Evolutionary conservation across 371 early-diverging fungal genomes (phyloP), one percentile per base, ranked within the genome.

Genomic region (Mortierella sp.): DNA sequence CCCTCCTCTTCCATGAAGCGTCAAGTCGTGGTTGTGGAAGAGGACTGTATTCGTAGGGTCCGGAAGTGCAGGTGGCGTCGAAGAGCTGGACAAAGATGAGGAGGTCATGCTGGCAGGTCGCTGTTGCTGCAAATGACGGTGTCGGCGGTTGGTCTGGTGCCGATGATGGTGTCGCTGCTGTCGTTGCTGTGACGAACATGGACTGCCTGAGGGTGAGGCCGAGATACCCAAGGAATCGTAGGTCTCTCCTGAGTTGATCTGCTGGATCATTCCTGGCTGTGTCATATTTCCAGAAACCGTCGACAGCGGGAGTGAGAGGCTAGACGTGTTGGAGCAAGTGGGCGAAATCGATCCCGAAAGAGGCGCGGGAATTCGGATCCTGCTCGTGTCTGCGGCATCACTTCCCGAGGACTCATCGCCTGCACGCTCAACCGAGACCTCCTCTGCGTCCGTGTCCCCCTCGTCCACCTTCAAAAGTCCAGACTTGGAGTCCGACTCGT

Each of bases 401-500:
- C 79, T 79, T 10, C 31, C 76, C 16, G 55, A 70, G 8, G 79
- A 79, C 10, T 64, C 47, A 2, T 48, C 71, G 10, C 19, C 67
- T 9, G 24, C 50, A 39, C 50, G 69, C 45, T 71, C 75, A 31
- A 78, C 40, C 11, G 63, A 24, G 13, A 83, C 53, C 41, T 83
- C 84, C 55, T 83, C 84, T 0, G 84, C 84, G 63, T 83, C 84
- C 14, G 74, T 83, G 43, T 83, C 84, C 1, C 84, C 84, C 24
- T 83, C 78, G 26, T 82, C 73, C 0, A 76, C 73, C 39, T 79
- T 79, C 71, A 83, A 73, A n/a, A 83, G 71, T n/a, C 67, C 70
- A 8, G 84, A 83, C 34, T 79, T 83, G n/a, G 84, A 47, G 11
- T 82, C 82, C 11, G 70, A 77, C 16, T 79, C 84, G 16, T 83